phyloP scores from a whole-genome alignment of 2,329 filamentous ascomycete species.

The Xylaria sp. region DNA sequence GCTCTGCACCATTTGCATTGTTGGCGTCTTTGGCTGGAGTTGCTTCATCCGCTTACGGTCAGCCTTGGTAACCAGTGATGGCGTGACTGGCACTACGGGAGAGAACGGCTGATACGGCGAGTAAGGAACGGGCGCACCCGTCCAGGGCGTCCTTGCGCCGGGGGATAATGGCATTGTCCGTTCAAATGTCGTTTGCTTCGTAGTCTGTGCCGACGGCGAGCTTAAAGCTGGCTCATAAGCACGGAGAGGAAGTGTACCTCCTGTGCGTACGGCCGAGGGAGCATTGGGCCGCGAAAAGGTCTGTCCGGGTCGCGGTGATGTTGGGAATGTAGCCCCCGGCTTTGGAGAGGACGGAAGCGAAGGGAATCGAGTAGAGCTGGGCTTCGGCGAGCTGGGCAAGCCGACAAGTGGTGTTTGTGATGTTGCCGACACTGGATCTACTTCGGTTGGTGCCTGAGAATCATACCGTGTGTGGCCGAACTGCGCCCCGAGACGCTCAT shows the following conservation, averaged over 20 bases:
- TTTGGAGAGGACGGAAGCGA: conserved; percentile 53
- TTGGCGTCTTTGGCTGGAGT: conserved; percentile 71
- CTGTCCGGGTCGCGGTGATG: conserved; percentile 62
- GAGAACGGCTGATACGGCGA: conserved; percentile 83
- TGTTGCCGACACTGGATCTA: conserved; percentile 63
- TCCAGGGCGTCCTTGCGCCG: conserved; percentile 71
- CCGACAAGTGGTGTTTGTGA: conserved; percentile 64
- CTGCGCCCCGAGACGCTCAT: conserved; percentile 63
- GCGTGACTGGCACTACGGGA: conserved; percentile 79
- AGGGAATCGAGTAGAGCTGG: conserved; percentile 51
- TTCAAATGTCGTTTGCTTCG: conserved; percentile 74
- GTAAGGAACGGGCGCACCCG: conserved; percentile 73
- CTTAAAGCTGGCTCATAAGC: conserved; percentile 68
- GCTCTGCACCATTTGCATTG: conserved; percentile 69
- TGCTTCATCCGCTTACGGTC: conserved; percentile 77
- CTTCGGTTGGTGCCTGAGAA: conserved; percentile 55
- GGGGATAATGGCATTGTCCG: conserved; percentile 66
- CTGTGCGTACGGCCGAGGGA: conserved; percentile 67
- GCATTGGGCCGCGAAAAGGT: conserved; percentile 62
- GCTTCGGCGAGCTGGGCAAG: conserved; percentile 59
- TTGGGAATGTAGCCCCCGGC: conserved; percentile 47
- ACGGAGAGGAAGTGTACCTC: conserved; percentile 68
- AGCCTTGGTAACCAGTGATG: conserved; percentile 75
- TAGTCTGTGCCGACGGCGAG: conserved; percentile 63
- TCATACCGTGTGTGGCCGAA: conserved; percentile 53